A percentile compares a stretch with the other conserved stretches of the same genome.
phyloP scores from a whole-genome alignment of 148 eudicot species.

The Arbutus unedo region DNA sequence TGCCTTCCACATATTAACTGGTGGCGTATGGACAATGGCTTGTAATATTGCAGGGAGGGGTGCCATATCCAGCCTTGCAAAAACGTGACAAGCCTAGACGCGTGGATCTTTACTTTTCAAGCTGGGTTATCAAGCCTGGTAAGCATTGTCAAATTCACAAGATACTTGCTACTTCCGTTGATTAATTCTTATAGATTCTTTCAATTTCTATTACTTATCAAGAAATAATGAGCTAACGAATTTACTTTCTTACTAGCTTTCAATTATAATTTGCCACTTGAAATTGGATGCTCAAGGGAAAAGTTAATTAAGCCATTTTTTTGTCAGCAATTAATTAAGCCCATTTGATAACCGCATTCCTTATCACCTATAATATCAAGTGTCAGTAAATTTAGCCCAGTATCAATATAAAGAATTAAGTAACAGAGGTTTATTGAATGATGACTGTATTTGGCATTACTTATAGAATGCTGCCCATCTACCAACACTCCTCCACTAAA shows the following conservation, averaged over 20 bases:
- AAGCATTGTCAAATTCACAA: conserved; percentile 17
- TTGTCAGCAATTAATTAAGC: too few relatives aligned
- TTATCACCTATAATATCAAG: too few relatives aligned
- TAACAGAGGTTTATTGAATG: not conserved
- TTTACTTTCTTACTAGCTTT: not conserved
- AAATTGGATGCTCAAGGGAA: too few relatives aligned
- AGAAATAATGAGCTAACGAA: not conserved
- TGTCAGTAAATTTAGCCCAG: not conserved
- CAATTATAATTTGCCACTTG: too few relatives aligned
- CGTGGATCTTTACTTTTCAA: conserved; percentile 87
- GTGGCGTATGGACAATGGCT: not conserved
- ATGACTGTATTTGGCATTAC: not conserved
- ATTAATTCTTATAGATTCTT: not conserved
- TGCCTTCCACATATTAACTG: not conserved
- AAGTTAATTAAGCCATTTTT: too few relatives aligned
- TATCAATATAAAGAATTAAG: not conserved
- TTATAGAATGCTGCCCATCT: not conserved
- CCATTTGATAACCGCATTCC: not conserved
- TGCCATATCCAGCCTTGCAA: conserved; percentile 69
- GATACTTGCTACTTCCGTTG: not conserved
- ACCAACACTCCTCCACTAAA: not conserved
- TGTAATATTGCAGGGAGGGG: conserved; percentile 48
- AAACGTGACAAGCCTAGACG: conserved; percentile 92
- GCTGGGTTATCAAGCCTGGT: conserved; percentile 96
- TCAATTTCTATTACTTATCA: not conserved